Evolutionary conservation across 306 rosid genomes (phyloP).

Genomic region (Cucurbita pepo): DNA sequence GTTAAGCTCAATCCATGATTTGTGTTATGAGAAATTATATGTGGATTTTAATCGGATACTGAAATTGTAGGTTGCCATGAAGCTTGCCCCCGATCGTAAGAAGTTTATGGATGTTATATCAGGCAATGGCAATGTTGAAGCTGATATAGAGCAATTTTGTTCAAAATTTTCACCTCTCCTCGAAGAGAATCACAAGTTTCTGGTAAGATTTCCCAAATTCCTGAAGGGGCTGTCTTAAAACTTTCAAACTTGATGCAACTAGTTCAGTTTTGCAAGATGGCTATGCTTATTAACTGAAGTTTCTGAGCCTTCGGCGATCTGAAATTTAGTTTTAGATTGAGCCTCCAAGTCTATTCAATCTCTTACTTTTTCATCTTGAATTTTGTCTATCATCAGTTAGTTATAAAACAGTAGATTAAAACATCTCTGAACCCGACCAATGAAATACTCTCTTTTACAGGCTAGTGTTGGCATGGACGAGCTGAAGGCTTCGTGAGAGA

Average conservation of each 20-base stretch:
- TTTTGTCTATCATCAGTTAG: not conserved
- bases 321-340: not conserved
- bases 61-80: conserved; percentile 69
- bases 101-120: conserved; percentile 88
- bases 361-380: not conserved
- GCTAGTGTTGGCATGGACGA: conserved; percentile 81
- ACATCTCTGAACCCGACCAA: not conserved
- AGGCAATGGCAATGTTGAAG: conserved; percentile 48
- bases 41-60: not conserved
- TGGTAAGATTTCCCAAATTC: conserved; percentile 36
- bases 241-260: not conserved
- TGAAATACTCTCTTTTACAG: conserved; percentile 24
- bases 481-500: conserved; percentile 38
- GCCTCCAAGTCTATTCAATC: not conserved
- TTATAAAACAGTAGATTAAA: not conserved
- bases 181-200: conserved; percentile 82
- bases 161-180: conserved; percentile 52
- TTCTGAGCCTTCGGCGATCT: not conserved
- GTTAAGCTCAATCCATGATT: not conserved
- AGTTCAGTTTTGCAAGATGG: not conserved
- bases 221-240: not conserved
- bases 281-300: not conserved
- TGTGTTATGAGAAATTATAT: not conserved
- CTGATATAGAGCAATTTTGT: conserved; percentile 65
- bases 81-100: conserved; percentile 94